Evolutionary conservation across 805 yeast genomes (phyloP), one percentile per base, ranked within the genome.

Genomic region (Teunomyces barrocoloradensis): DNA sequence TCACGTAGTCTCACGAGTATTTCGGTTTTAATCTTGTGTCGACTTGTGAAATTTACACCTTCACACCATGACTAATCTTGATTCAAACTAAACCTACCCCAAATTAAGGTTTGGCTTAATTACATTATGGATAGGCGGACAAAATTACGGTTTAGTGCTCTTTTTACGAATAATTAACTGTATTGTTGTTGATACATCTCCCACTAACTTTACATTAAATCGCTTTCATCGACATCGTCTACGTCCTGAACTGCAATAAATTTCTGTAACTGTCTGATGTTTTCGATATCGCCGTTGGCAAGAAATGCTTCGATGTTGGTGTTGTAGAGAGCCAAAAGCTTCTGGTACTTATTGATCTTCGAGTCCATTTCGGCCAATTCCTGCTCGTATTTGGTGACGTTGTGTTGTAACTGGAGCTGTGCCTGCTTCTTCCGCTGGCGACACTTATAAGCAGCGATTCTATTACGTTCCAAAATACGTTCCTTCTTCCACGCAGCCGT

Each of bases 361-460:
- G 23, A 45, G 28, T 52, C 49, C 42, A 54, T 57, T 1, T 59
- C 57, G 5, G 58, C 59, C 49, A 81, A 75, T 49, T 81, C 80
- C 13, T 54, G 59, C 44, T 75, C 69, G 42, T 77, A 69, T 44
- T 71, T 74, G 39, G 73, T 77, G 32, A 82, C 77, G 56, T 82
- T 85, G 49, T 75, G 79, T 58, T 83, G 85, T 51, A 87, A 64
- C 60, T 83, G 82, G 48, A 78, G 73, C 56, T 85, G 92, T 1
- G 88, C 83, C 45, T 82, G 79, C 56, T 83, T 83, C 64, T 82
- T 82, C 35, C 87, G 68, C 56, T 82, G 85, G 53, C 88, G 73
- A 65, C 88, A 82, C 57, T 81, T 82, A 27, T 81, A 77, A 0
- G 88, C 88, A 0, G 88, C 88, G n/a, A 82, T 70, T 50, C 88